Conservation (phyloP, 2,329 filamentous ascomycete species). For the Aspergillus pseudoglaucus region DNA sequence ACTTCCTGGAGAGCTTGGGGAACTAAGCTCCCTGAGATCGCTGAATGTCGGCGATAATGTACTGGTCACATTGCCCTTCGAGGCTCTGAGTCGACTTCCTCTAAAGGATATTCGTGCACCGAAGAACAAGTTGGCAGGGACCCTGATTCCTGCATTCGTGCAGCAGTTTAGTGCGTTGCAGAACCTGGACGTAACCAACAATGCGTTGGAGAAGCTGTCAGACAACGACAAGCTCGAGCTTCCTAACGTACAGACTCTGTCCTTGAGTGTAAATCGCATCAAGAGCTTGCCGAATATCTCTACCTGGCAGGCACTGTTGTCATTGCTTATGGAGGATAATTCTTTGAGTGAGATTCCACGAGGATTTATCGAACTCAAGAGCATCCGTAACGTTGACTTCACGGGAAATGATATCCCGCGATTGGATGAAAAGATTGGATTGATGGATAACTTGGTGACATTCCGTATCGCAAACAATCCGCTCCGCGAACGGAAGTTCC, state of each 20-base stretch:
- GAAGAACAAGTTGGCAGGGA: slow-evolving; percentile 71
- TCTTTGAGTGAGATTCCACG: slow-evolving; percentile 67
- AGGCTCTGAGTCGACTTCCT: slow-evolving; percentile 59
- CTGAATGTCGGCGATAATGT: slow-evolving; percentile 77
- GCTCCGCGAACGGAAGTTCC: slow-evolving; percentile 76
- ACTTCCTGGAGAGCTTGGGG: slow-evolving; percentile 62
- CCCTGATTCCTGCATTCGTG: slow-evolving; percentile 60
- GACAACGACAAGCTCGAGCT: slow-evolving; percentile 51
- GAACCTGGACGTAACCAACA: slow-evolving; percentile 69
- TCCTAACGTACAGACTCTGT: slow-evolving; percentile 66
- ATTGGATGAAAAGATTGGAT: slow-evolving; percentile 67
- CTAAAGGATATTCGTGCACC: slow-evolving; percentile 66
- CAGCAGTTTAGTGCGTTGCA: slow-evolving; percentile 60
- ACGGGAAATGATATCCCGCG: slow-evolving; percentile 74
- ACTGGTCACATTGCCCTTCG: slow-evolving; percentile 65
- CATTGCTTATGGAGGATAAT: slow-evolving; percentile 75
- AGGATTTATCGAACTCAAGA: slow-evolving; percentile 62
- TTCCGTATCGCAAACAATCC: slow-evolving; percentile 85
- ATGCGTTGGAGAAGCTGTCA: slow-evolving; percentile 56
- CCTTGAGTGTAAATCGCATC: slow-evolving; percentile 75
- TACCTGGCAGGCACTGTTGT: slow-evolving; percentile 67
- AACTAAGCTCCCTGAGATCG: slow-evolving; percentile 62
- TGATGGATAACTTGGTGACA: slow-evolving; percentile 70
- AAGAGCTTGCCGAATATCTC: slow-evolving; percentile 64
- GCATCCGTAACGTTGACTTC: slow-evolving; percentile 71